phyloP scores from a whole-genome alignment of 2,329 filamentous ascomycete genomes.

The Magnaporthiopsis rhizophila region DNA sequence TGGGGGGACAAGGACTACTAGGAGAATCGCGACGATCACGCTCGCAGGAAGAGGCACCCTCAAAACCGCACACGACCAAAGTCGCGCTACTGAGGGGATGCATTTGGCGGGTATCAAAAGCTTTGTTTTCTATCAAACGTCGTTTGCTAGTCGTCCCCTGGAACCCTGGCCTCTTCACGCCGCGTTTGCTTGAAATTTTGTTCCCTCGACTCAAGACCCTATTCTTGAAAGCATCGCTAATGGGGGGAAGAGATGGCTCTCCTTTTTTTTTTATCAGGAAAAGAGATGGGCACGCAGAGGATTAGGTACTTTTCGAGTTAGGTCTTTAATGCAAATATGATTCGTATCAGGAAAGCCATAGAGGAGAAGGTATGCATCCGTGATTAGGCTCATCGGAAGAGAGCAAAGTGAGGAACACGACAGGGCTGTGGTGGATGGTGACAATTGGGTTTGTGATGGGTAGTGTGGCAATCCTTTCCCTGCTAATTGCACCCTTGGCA shows the following conservation, averaged over 20 bases:
- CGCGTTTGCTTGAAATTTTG: background rate
- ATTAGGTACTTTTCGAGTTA: background rate
- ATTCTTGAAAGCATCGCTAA: background rate
- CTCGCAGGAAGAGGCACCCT: background rate
- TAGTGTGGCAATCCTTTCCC: no score
- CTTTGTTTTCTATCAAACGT: background rate
- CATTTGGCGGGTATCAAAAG: no score
- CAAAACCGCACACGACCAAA: background rate
- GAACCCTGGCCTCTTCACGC: background rate
- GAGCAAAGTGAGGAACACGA: background rate
- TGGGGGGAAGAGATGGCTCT: background rate
- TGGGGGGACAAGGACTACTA: constrained; percentile 12
- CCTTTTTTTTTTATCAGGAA: background rate
- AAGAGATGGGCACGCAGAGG: background rate
- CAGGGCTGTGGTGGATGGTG: background rate
- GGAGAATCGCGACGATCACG: constrained; percentile 1
- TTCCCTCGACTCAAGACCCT: background rate
- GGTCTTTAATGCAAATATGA: background rate
- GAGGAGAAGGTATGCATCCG: background rate
- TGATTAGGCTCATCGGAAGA: background rate
- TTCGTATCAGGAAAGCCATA: background rate
- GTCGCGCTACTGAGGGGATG: background rate
- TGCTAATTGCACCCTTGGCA: background rate
- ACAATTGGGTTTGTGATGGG: no score
- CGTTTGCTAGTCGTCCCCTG: background rate